Evolutionary conservation across 305 asterid genomes (phyloP), one percentile per base, ranked within the genome.

Genomic region (Solanum hybrid): DNA sequence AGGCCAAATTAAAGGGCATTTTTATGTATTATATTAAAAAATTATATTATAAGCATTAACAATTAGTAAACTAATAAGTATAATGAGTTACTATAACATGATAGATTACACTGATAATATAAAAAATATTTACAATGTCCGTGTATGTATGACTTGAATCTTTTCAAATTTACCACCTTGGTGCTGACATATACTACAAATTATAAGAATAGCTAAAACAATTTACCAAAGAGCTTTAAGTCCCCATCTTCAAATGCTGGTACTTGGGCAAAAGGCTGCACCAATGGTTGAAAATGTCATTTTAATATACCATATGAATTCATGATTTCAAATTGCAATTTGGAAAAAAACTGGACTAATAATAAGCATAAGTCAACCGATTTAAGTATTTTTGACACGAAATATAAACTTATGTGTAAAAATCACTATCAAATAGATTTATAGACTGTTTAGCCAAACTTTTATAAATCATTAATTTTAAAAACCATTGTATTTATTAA

Each of bases 191-290:
- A n/a, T 22, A 79, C 5, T 35, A 37, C 1, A 37, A 24, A 37
- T 79, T 37, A 34, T 26, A 37, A 26, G 69, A 14, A 26, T 40
- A 40, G 24, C 36, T 40, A 72, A 2, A 51, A 40, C 2, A 73
- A 17, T 87, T 66, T 90, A 95, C 99, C 98, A 13, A 94, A 94
- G 92, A 94, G 95, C 89, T 87, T 90, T 79, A 96, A 84, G 87
- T 95, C 98, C n/a, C 98, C 98, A 89, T 95, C 98, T 92, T 93
- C 93, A 56, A 95, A 93, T 15, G 81, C 96, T 0, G 98, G 99
- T 14, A 95, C 91, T 92, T 95, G 95, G 37, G 96, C 98, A 90
- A 95, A 96, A 7, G 99, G 99, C 98, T 96, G 94, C 93, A 24
- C 14, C 42, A 29, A 29, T 29, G 31, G 31, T 29, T 29, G 31